phyloP scores from a whole-genome alignment of 305 asterid species.

The Fraxinus sp. region DNA sequence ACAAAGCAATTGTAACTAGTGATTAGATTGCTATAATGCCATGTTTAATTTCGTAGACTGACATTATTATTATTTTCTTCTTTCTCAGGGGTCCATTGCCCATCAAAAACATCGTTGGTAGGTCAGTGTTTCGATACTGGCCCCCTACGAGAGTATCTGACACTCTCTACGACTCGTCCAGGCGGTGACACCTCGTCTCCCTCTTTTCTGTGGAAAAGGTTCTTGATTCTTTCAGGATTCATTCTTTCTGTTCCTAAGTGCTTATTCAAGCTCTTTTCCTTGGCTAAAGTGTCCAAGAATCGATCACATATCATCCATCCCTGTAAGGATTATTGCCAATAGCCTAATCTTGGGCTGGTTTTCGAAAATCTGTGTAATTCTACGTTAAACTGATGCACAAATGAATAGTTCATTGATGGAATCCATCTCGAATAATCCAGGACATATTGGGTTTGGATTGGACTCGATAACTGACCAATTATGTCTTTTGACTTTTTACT shows the following conservation, averaged over 20 bases:
- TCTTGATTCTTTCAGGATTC: constrained; percentile 34
- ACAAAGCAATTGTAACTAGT: neutral
- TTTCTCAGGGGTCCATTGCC: constrained; percentile 57
- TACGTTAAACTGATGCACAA: neutral
- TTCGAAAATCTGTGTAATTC: constrained; percentile 9
- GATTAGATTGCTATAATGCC: neutral
- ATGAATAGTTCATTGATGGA: neutral
- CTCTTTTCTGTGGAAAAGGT: constrained; percentile 11
- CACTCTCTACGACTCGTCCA: constrained; percentile 23
- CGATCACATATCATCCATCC: constrained; percentile 15
- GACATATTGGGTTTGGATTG: neutral
- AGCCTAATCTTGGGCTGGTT: constrained; percentile 20
- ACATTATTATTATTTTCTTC: neutral
- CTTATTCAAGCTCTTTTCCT: constrained; percentile 2
- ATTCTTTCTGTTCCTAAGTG: constrained; percentile 8
- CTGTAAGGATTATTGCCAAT: constrained; percentile 11
- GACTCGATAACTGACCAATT: neutral
- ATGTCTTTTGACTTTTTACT: neutral
- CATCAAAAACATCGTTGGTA: constrained; percentile 40
- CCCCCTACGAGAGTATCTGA: constrained; percentile 50
- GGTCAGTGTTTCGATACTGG: constrained; percentile 54
- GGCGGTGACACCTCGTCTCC: neutral
- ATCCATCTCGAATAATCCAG: neutral
- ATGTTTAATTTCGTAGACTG: neutral
- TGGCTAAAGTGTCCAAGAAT: constrained; percentile 7